Evolutionary conservation across 2,329 filamentous ascomycete genomes (phyloP), one percentile per base, ranked within the genome.

Genomic region (Cladophialophora exuberans): DNA sequence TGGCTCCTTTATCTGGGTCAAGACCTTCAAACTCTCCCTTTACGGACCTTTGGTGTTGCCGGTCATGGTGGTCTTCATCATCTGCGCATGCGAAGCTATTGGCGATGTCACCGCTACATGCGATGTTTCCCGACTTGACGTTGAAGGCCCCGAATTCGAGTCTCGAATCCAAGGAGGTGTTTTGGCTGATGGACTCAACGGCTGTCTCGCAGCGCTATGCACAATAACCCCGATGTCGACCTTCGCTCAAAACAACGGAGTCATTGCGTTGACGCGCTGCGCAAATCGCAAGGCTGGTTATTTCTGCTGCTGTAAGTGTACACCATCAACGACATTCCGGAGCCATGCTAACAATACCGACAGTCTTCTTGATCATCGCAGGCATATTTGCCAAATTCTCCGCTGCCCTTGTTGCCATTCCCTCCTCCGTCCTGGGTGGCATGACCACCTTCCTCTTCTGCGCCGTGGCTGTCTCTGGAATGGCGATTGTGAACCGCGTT

Each of bases 341-440:
- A 2, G 1, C 4, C 4, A 25, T 4, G n/a, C 58, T 61, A 25
- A 61, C 55, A 13, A 17, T 17, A 13, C 36, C 17, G 13, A 23
- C 39, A 61, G 80, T 83, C 62, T 88, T 86, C 75, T 74, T 88
- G 17, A 70, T 88, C 26, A 66, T 89, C 55, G 87, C 88, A 82
- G 86, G 85, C 5, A 76, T 88, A 46, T 87, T 88, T 66, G 81
- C 84, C 50, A 88, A 88, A 65, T 88, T 88, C 60, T 84, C 85
- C 1, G 85, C 85, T 0, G 81, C 86, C 0, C 78, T 89, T 3
- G 83, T 87, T 0, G 76, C 84, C 6, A 89, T 89, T 60, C 86
- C 85, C 0, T 70, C 72, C 3, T 54, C 73, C 2, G 74, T 77
- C 3, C 64, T 77, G 2, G 75, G 75, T 50, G 75, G 74, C 7